A percentile compares a stretch with the other conserved stretches of the same genome.
These are phyloP conservation scores for Ustilago nuda DNA, from an alignment of 1,284 basidiomycete species.

Conservation along the genomic window DNA sequence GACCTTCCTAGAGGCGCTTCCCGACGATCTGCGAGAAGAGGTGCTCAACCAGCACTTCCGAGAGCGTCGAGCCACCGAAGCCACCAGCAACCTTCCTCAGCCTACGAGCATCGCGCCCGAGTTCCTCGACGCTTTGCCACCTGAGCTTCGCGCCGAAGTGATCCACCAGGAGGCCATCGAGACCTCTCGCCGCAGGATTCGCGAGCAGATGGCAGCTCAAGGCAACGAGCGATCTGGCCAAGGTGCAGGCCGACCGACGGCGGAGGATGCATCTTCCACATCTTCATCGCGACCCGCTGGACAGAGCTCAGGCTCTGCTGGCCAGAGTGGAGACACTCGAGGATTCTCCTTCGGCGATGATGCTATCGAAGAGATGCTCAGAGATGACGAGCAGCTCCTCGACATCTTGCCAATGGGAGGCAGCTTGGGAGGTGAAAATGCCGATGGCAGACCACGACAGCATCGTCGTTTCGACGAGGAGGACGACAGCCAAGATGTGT, in stretches of 20 bases:
- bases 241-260: slow-evolving; percentile 12
- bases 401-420: slow-evolving; percentile 76
- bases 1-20: slow-evolving; percentile 95
- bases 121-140: slow-evolving; percentile 94
- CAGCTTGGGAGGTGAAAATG: slow-evolving; percentile 21
- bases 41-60: slow-evolving; percentile 97
- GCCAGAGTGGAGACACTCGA: slow-evolving; percentile 9
- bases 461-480: slow-evolving; percentile 40
- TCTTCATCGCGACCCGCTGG: slow-evolving; percentile 1
- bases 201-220: slow-evolving; percentile 45
- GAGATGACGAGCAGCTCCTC: slow-evolving; percentile 86
- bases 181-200: slow-evolving; percentile 71
- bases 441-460: slow-evolving; percentile 29
- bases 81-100: slow-evolving; percentile 73
- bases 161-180: slow-evolving; percentile 92
- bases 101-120: slow-evolving; percentile 89
- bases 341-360: slow-evolving; percentile 10
- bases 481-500: slow-evolving; percentile 39
- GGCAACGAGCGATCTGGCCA: slow-evolving; percentile 16
- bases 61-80: slow-evolving; percentile 75
- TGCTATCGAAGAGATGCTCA: slow-evolving; percentile 78
- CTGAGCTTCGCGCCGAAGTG: slow-evolving; percentile 95
- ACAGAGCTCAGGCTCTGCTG: slow-evolving; percentile 12
- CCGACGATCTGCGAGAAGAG: slow-evolving; percentile 98
- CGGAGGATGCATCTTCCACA: slow-evolving; percentile 7